phyloP scores from a whole-genome alignment of 2,329 filamentous ascomycete species.

The Aphanocladium album region DNA sequence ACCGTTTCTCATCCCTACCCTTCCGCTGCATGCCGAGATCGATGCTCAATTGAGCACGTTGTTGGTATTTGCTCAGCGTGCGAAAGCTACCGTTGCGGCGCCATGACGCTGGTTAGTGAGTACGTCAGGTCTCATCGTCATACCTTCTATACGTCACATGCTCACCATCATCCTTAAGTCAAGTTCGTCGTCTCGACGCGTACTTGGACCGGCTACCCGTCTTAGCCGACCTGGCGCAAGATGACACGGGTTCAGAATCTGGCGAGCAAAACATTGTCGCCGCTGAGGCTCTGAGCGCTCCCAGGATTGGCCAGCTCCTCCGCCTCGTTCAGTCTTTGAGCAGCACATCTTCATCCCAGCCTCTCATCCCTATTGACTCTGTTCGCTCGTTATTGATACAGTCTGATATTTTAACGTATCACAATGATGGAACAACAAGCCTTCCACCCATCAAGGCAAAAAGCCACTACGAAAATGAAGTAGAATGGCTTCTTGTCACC shows the following conservation, averaged over 20 bases:
- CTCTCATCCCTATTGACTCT: conserved; percentile 54
- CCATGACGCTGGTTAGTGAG: conserved; percentile 46
- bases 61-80: conserved; percentile 3
- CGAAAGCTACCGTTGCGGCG: conserved; percentile 5
- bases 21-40: background rate
- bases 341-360: conserved; percentile 58
- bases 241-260: conserved; percentile 34
- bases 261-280: conserved; percentile 31
- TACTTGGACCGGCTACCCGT: conserved; percentile 58
- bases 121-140: conserved; percentile 26
- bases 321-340: conserved; percentile 66
- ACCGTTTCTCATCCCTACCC: background rate
- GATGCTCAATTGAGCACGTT: conserved; percentile 10
- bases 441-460: conserved; percentile 24
- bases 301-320: conserved; percentile 58
- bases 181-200: conserved; percentile 58
- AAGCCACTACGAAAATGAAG: conserved; percentile 63
- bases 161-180: conserved; percentile 34
- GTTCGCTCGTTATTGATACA: conserved; percentile 60
- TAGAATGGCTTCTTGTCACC: conserved; percentile 85
- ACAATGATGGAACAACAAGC: background rate
- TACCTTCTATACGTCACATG: background rate
- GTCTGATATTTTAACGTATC: conserved; percentile 44
- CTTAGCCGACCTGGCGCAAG: conserved; percentile 35
- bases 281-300: conserved; percentile 43